Conservation (phyloP, 176 grass and related monocot species). For the Tillandsia leiboldiana region DNA sequence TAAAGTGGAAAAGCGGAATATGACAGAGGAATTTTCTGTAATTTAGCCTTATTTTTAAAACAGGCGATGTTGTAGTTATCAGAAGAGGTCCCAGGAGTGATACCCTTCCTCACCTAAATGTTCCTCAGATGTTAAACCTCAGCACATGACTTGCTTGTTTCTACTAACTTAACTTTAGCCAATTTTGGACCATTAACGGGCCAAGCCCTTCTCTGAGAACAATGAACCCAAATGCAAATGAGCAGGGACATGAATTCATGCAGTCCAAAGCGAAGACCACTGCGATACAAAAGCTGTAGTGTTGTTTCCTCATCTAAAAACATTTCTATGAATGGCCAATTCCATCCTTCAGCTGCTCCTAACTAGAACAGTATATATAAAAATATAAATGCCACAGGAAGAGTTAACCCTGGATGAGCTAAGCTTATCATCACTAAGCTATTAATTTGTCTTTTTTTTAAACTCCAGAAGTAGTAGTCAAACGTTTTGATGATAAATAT, state of each 20-base stretch:
- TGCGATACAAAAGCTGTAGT: too few species aligned
- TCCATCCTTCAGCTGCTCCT: background rate
- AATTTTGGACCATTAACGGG: background rate
- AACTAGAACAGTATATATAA: background rate
- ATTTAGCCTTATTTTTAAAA: background rate
- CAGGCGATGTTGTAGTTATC: background rate
- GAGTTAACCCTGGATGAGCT: background rate
- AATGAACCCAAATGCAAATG: background rate
- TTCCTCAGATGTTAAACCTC: slow-evolving; percentile 16
- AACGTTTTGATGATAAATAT: too few species aligned
- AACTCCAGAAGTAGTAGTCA: too few species aligned
- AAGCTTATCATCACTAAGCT: background rate
- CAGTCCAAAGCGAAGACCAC: background rate
- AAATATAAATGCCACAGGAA: background rate
- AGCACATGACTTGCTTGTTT: slow-evolving; percentile 19
- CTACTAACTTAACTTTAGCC: background rate
- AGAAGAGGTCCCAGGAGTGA: slow-evolving; percentile 2
- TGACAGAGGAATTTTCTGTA: too few species aligned
- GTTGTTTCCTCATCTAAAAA: background rate
- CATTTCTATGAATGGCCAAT: background rate
- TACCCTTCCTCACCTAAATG: slow-evolving; percentile 21
- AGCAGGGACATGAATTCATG: background rate
- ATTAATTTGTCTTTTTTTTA: too few species aligned
- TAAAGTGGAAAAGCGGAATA: too few species aligned
- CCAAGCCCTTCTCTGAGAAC: background rate